phyloP scores from a whole-genome alignment of 257 asterid species.

The Verbascum thapsus region DNA sequence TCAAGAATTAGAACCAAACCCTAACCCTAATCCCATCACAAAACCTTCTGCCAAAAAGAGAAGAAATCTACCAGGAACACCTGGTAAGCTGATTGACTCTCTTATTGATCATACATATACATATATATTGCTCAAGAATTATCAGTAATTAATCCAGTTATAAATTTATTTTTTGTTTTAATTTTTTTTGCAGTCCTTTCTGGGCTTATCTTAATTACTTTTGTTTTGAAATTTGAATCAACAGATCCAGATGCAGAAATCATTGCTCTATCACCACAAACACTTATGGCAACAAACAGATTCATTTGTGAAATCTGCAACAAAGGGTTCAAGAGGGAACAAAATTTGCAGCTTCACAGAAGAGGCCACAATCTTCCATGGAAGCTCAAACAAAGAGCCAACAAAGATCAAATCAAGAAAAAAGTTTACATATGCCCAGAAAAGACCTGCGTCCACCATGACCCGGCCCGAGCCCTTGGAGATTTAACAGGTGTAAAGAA shows the following conservation, averaged over 20 bases:
- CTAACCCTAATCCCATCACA: conserved; percentile 45
- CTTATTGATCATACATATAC: neutral
- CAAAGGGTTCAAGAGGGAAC: conserved; percentile 71
- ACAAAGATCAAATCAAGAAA: conserved; percentile 45
- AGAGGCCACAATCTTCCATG: conserved; percentile 75
- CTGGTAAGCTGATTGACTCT: conserved; percentile 39
- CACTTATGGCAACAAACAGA: conserved; percentile 64
- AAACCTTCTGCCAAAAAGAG: conserved; percentile 50
- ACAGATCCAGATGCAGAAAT: conserved; percentile 81
- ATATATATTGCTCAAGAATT: no score
- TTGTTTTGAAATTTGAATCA: no score
- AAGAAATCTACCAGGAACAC: conserved; percentile 66
- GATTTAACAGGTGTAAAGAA: conserved; percentile 70
- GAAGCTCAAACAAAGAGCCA: conserved; percentile 66
- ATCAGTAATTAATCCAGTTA: no score
- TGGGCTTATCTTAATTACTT: no score
- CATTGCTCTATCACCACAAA: conserved; percentile 63
- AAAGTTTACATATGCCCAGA: conserved; percentile 72
- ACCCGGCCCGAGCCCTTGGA: conserved; percentile 62
- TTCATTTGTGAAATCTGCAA: conserved; percentile 70
- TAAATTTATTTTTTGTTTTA: no score
- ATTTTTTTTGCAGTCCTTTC: no score
- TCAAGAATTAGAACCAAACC: conserved; percentile 39
- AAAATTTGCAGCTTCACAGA: conserved; percentile 66
- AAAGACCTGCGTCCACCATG: conserved; percentile 64